Percentiles rank a stretch among this genome's conserved stretches.
Conservation (phyloP, 768 basidiomycete species). For the Hebeloma cylindrosporum region DNA sequence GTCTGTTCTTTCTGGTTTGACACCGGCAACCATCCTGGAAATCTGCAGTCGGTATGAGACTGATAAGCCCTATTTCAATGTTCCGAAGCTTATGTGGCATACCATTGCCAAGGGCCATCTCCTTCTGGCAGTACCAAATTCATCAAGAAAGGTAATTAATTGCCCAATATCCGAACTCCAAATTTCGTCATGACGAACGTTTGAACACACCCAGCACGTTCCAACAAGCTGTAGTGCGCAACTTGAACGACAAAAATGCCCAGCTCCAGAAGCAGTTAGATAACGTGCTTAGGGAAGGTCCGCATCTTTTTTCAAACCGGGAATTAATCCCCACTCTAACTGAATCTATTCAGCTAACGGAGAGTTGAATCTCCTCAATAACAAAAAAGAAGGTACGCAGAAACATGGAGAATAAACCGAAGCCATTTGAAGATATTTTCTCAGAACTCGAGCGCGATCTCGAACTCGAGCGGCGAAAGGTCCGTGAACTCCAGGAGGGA, state of each 20-base stretch:
- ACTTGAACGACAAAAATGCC: slow-evolving; percentile 78
- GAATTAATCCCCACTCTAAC: neutral
- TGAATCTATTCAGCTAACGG: slow-evolving; percentile 60
- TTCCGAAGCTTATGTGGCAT: slow-evolving; percentile 5
- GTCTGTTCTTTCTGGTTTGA: slow-evolving; percentile 84
- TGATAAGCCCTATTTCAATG: neutral
- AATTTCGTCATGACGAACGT: slow-evolving; percentile 10
- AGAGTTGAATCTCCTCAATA: slow-evolving; percentile 68
- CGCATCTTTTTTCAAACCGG: slow-evolving; percentile 5
- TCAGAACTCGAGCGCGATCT: slow-evolving; percentile 79
- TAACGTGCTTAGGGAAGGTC: slow-evolving; percentile 84
- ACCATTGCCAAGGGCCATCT: slow-evolving; percentile 57
- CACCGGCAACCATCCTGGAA: slow-evolving; percentile 73
- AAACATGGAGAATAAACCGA: slow-evolving; percentile 2
- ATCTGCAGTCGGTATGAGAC: slow-evolving; percentile 69
- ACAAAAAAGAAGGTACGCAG: slow-evolving; percentile 61
- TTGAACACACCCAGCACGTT: slow-evolving; percentile 54
- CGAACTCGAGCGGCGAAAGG: slow-evolving; percentile 74
- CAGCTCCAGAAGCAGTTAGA: slow-evolving; percentile 85
- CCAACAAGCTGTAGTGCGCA: slow-evolving; percentile 81
- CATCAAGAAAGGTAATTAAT: slow-evolving; percentile 72
- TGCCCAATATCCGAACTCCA: slow-evolving; percentile 4
- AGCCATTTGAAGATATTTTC: neutral
- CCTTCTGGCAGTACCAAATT: slow-evolving; percentile 90
- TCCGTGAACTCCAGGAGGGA: slow-evolving; percentile 70